These are phyloP conservation scores for Umbellularia californica DNA, from an alignment of 164 flowering plant genomes.

Conservation along the genomic window DNA sequence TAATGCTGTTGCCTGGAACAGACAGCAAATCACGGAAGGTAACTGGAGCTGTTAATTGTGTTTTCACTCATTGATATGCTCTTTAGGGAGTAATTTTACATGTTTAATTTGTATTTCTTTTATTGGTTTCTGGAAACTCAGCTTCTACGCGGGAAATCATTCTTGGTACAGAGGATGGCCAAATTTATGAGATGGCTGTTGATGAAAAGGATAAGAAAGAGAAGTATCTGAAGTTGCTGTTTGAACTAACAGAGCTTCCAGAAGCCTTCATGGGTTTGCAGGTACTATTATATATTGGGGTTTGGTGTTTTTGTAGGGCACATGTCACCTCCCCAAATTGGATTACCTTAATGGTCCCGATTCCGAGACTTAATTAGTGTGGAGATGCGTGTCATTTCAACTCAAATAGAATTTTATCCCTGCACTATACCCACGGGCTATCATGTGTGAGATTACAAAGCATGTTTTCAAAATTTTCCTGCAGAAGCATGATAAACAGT, in stretches of 20 bases:
- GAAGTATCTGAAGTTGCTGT: slow-evolving; percentile 77
- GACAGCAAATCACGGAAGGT: slow-evolving; percentile 95
- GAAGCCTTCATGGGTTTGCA: slow-evolving; percentile 93
- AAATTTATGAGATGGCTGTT: slow-evolving; percentile 81
- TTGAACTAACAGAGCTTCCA: slow-evolving; percentile 78
- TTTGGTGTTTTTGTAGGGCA: neutral
- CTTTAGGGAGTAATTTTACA: neutral
- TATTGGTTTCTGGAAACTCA: slow-evolving; percentile 22
- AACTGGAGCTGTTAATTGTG: slow-evolving; percentile 2
- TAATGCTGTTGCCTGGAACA: slow-evolving; percentile 95
- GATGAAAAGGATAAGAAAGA: slow-evolving; percentile 98
- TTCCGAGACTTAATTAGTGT: too few relatives aligned
- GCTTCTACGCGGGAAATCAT: slow-evolving; percentile 89
- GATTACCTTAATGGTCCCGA: neutral
- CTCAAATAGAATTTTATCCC: neutral
- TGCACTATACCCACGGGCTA: too few relatives aligned
- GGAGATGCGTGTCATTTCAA: too few relatives aligned
- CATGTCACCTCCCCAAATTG: neutral
- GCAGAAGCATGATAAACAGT: too few relatives aligned
- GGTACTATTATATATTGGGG: slow-evolving; percentile 32
- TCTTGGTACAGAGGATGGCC: slow-evolving; percentile 89
- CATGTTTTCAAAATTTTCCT: too few relatives aligned
- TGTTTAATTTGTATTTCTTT: slow-evolving; percentile 2
- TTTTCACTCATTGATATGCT: neutral
- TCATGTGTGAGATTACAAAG: too few relatives aligned